These are phyloP conservation scores for Prunus mongolica DNA, from an alignment of 306 rosid species.

Conservation along the genomic window DNA sequence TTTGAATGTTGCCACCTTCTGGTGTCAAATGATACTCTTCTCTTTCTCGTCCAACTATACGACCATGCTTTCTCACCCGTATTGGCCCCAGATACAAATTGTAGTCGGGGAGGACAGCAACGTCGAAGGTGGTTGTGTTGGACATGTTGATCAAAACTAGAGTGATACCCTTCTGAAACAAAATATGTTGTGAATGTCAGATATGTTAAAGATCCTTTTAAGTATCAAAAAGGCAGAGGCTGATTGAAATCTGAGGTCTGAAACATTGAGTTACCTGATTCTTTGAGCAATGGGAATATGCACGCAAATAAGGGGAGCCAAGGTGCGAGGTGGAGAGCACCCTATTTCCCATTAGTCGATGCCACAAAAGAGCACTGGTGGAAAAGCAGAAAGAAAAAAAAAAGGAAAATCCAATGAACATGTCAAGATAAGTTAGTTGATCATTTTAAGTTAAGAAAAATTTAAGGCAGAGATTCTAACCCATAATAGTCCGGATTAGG, in stretches of 20 bases:
- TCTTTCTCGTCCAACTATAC: background rate
- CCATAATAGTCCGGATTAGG: slow-evolving; percentile 72
- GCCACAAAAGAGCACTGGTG: slow-evolving; percentile 47
- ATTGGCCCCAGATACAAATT: slow-evolving; percentile 2
- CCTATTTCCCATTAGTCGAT: slow-evolving; percentile 45
- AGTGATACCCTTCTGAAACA: slow-evolving; percentile 42
- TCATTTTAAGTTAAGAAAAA: background rate
- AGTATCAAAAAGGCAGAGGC: background rate
- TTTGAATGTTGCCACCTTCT: slow-evolving; percentile 46
- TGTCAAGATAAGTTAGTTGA: background rate
- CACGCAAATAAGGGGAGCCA: slow-evolving; percentile 39
- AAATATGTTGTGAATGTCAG: background rate
- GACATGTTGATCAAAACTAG: slow-evolving; percentile 59
- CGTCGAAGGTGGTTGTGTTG: slow-evolving; percentile 36
- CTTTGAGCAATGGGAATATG: slow-evolving; percentile 46
- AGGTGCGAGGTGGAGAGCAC: slow-evolving; percentile 32
- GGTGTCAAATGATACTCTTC: slow-evolving; percentile 72
- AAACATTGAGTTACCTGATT: slow-evolving; percentile 9
- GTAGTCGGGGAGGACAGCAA: slow-evolving; percentile 28
- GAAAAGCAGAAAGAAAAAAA: background rate
- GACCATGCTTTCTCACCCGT: background rate
- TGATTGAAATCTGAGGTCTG: background rate
- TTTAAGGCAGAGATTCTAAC: slow-evolving; percentile 17
- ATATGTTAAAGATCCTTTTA: background rate
- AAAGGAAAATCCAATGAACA: background rate